Evolutionary conservation across 1,284 basidiomycete genomes (phyloP).

Genomic region (Malassezia psittaci): DNA sequence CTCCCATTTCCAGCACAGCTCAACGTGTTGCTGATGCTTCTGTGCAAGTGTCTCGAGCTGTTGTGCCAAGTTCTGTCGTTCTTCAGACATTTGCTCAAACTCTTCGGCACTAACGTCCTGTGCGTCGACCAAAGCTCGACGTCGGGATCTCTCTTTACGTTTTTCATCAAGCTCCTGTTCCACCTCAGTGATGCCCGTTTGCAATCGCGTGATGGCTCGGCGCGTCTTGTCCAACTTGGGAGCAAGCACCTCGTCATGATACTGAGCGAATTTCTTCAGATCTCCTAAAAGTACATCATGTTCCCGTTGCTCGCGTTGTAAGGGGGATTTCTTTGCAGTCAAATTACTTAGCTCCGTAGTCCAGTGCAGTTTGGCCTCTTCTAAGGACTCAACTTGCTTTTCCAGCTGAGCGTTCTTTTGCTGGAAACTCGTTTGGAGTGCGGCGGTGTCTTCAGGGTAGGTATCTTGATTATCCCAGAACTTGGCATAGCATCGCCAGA

Average conservation of each 20-base stretch:
- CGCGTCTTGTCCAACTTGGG: slow-evolving; percentile 40
- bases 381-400: slow-evolving; percentile 21
- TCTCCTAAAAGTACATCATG: slow-evolving; percentile 35
- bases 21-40: slow-evolving; percentile 27
- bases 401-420: slow-evolving; percentile 18
- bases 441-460: slow-evolving; percentile 40
- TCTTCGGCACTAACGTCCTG: slow-evolving; percentile 42
- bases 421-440: slow-evolving; percentile 33
- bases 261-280: slow-evolving; percentile 37
- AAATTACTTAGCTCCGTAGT: slow-evolving; percentile 28
- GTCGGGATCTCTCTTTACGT: slow-evolving; percentile 23
- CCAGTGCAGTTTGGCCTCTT: slow-evolving; percentile 25
- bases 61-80: slow-evolving; percentile 30
- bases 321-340: slow-evolving; percentile 29
- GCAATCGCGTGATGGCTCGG: slow-evolving; percentile 30
- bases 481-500: slow-evolving; percentile 44
- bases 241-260: slow-evolving; percentile 38
- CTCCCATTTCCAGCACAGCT: slow-evolving; percentile 33
- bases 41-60: slow-evolving; percentile 26
- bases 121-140: slow-evolving; percentile 32
- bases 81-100: slow-evolving; percentile 34
- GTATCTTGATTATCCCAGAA: slow-evolving; percentile 46
- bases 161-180: slow-evolving; percentile 31
- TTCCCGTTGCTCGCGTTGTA: slow-evolving; percentile 31
- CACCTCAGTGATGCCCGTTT: slow-evolving; percentile 22